Base-by-base conservation (phyloP, 2,329 filamentous ascomycete genomes). In the Hymenotorrendiella dingleyae region DNA sequence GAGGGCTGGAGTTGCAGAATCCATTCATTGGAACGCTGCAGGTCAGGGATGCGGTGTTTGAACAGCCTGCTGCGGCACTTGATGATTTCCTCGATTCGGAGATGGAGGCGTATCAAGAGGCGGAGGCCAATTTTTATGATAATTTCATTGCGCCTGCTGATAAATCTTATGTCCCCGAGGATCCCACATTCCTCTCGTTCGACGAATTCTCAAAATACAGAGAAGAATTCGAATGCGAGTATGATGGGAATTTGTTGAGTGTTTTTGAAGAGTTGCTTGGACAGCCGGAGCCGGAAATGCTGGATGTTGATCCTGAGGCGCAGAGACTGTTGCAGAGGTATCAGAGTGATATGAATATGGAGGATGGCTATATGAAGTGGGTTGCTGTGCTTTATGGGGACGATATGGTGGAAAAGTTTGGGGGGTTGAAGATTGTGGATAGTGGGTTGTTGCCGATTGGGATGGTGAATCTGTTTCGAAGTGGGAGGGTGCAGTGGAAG, bases 1-100 rank as follows among this genome's bases (percentile, higher is more conserved):
- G 67, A 20, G 67, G 67, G 1, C 55, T 69, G 1, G 66, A 64
- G 17, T 53, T 70, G 8, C 57, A 63, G 20, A 68, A 66, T 46
- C 64, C 64, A 19, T 55, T 73, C 30, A 63, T 74, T 14, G 50
- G 50, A 16, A 51, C 63, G 3, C 46, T 54, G 19, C 61, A 58
- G 35, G 30, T 56, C 17, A 55, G 56, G 16, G 53, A 60, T 35
- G 35, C 40, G 9, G 55, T 59, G 11, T 44, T 42, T 37, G 46
- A 55, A 36, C 26, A 50, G 53, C 59, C 54, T 17, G 49, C 41
- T 36, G 52, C 50, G 20, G 45, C 38, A 14, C 45, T 65, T 10
- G 50, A 58, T 17, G 45, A 57, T 4, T 58, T 57, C 16, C 47
- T 62, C 16, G 55, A 64, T 24, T 46, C 51, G 1, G 66, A 68